Evolutionary conservation across 139 green algal species (phyloP), one percentile per base, ranked within the genome.

Genomic region (Chlorella sp.): DNA sequence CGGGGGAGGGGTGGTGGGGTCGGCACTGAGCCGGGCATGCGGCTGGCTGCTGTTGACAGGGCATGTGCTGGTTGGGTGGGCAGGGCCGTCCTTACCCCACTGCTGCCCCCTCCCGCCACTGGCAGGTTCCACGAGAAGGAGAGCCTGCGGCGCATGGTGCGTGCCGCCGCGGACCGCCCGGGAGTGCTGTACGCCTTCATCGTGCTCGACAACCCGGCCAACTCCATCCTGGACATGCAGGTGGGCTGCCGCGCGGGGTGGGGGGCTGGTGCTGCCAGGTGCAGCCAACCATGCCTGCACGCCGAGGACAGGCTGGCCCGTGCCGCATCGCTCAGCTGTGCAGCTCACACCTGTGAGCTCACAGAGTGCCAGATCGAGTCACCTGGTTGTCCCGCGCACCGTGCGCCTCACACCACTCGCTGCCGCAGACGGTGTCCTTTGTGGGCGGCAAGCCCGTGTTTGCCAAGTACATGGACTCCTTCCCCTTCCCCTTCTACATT

Each of bases 401-500:
- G n/a, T n/a, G n/a, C n/a, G n/a, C n/a, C n/a, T n/a, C n/a, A n/a
- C 13, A 23, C 60, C 23, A 74, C 78, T 9, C 32, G 36, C 21
- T 93, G 98, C 83, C 97, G 92, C 93, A 98, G 90, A 94, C 87
- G 12, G 97, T 99, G 55, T 90, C 74, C 41, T 99, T 99, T 87
- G 90, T 86, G 17, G 87, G 81, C 36, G 97, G 97, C 75, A 94
- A 95, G 88, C 97, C 97, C 1, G 89, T 93, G 36, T 98, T 99
- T 88, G 92, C 84, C 36, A 93, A 93, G 71, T 99, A 99, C 93
- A 89, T 99, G 81, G 97, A 99, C 89, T 94, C 86, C 70, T 99
- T 99, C 88, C 97, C 97, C 28, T 99, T 99, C 84, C 97, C 97
- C 0, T 98, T 95, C 88, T 99, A 99, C 92, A 95, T 98, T 39